Conservation (phyloP, 2,329 filamentous ascomycete species). For the Colletotrichum spinosum region DNA sequence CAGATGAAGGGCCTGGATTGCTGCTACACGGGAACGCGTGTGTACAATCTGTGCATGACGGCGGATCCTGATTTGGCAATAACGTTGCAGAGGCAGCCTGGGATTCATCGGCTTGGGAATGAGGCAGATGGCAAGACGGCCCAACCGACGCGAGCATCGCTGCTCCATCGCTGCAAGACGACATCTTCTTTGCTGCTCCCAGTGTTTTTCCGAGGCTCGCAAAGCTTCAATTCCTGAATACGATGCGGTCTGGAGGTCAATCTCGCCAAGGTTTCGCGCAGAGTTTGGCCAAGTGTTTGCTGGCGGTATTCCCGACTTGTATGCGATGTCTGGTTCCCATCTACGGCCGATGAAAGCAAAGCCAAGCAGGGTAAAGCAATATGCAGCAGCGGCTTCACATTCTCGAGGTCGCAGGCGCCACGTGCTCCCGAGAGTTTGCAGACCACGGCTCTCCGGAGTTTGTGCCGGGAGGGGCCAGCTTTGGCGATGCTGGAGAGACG, state of each 20-base stretch:
- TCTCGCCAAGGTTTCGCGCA: slow-evolving; percentile 10
- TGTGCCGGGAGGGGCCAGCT: slow-evolving; percentile 4
- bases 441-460: slow-evolving; percentile 1
- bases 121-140: no score
- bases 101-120: no score
- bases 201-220: no score
- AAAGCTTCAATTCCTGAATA: not conserved
- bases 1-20: no score
- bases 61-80: no score
- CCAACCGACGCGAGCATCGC: no score
- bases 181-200: not conserved
- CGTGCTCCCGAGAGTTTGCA: slow-evolving; percentile 24
- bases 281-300: slow-evolving; percentile 6
- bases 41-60: no score
- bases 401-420: slow-evolving; percentile 13
- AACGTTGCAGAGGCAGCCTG: no score
- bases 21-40: no score
- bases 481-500: slow-evolving; percentile 17
- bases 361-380: no score
- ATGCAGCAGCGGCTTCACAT: not conserved
- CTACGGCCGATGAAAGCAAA: not conserved
- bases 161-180: no score
- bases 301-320: slow-evolving; percentile 1
- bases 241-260: not conserved
- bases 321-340: not conserved